Evolutionary conservation across 179 eudicot genomes (phyloP), one percentile per base, ranked within the genome.

Genomic region (Silene noctiflora): DNA sequence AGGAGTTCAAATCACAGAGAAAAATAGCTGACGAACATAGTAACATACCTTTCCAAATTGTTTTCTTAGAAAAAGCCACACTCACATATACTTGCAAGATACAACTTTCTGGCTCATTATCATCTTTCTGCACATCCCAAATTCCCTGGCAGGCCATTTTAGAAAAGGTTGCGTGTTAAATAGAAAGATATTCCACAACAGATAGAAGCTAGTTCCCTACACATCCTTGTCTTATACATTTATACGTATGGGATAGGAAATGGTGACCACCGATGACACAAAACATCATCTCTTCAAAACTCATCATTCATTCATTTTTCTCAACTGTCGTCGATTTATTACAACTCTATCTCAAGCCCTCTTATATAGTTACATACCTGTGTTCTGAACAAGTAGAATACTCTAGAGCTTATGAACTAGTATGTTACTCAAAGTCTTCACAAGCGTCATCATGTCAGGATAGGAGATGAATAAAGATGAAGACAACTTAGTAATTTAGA

Each of bases 1-100:
- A 17, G 46, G 3, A 11, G 17, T 5, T 46, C 33, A 31, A n/a
- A 16, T 17, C 9, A 1, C 55, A 10, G 46, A 62, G 33, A 25
- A 44, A 33, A 67, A 29, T 31, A 9, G 48, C 35, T 48, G 53
- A 62, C 17, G 24, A 51, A 69, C 88, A 69, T 56, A 94, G 35
- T 31, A 31, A 33, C 39, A 5, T 5, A 33, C 98, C 98, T 90
- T 83, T 94, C 81, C 81, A 92, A 76, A 94, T 87, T 22, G 98
- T 94, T 77, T 79, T 90, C 88, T 92, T 94, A 17, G 93, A 85
- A 81, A 94, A 94, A 61, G 85, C 90, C 75, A 94, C 97, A 82
- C 85, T 88, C 35, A 81, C 79, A 86, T 86, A 86, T 16, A 94
- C 86, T 81, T 83, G 87, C 82, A 90, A 76, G 73, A 75, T 82